A percentile compares a stretch with the other conserved stretches of the same genome.
Evolutionary conservation across 192 early-diverging fungal genomes (phyloP).

Genomic region (Mortierella alpina): DNA sequence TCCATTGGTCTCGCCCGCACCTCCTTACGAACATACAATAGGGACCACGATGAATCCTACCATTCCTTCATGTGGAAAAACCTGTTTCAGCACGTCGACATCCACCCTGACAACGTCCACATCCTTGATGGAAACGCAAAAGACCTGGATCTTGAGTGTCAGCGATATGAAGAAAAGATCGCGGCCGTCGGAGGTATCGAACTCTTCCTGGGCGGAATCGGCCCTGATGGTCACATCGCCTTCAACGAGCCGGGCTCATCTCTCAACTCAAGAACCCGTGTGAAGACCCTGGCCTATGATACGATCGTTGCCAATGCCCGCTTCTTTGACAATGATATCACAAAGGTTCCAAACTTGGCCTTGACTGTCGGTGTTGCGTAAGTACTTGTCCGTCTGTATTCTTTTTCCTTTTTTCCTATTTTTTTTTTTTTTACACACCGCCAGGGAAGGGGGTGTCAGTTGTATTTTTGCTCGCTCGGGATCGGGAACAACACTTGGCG

Average conservation of each 20-base stretch:
- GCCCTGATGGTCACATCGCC: slow-evolving; percentile 91
- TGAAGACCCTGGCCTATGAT: slow-evolving; percentile 89
- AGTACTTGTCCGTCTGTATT: slow-evolving; percentile 18
- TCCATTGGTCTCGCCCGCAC: no score
- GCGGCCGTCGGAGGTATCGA: slow-evolving; percentile 83
- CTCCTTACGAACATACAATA: slow-evolving; percentile 1
- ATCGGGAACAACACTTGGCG: no score
- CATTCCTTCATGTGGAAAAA: slow-evolving; percentile 93
- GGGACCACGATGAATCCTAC: slow-evolving; percentile 88
- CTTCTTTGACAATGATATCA: slow-evolving; percentile 87
- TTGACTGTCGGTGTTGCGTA: slow-evolving; percentile 86
- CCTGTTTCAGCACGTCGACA: slow-evolving; percentile 88
- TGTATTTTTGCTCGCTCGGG: no score
- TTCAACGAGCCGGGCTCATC: slow-evolving; percentile 94
- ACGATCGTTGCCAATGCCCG: slow-evolving; percentile 88
- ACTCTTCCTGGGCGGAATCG: slow-evolving; percentile 89
- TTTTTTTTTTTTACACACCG: not conserved
- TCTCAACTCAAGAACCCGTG: slow-evolving; percentile 80
- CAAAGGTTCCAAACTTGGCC: slow-evolving; percentile 88
- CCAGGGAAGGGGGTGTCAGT: no score
- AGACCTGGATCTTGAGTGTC: slow-evolving; percentile 83
- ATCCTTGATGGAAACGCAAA: slow-evolving; percentile 86
- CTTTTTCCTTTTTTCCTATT: not conserved
- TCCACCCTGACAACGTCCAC: slow-evolving; percentile 83
- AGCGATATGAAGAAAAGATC: slow-evolving; percentile 82